phyloP scores from a whole-genome alignment of 140 eudicot genomes.

The Oenanthe javanica region DNA sequence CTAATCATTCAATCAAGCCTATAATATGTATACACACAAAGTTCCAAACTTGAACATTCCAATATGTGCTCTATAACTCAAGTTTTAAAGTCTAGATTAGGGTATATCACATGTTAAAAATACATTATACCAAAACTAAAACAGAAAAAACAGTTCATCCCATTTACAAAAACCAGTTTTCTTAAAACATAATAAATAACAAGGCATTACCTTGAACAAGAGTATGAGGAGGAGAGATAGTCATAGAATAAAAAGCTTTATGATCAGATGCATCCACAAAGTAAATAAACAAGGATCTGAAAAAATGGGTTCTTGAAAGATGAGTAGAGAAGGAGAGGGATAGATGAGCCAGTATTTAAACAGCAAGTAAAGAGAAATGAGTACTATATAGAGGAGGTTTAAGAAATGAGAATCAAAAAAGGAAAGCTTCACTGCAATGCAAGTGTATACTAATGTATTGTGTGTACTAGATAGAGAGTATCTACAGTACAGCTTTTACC shows the following conservation, averaged over 20 bases:
- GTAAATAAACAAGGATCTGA: not conserved
- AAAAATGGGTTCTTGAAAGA: not conserved
- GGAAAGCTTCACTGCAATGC: conserved; percentile 5
- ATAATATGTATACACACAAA: not conserved
- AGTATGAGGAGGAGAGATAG: not conserved
- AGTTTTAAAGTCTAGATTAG: not conserved
- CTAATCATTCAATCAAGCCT: too few relatives aligned
- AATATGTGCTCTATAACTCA: not conserved
- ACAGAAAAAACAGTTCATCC: not conserved
- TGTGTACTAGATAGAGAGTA: not conserved
- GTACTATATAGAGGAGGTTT: not conserved
- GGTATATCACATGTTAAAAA: not conserved
- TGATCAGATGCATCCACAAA: not conserved
- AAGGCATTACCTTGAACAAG: not conserved
- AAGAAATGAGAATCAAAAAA: not conserved
- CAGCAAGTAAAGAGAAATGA: not conserved
- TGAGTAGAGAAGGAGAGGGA: not conserved
- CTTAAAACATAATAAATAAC: not conserved
- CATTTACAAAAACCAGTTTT: not conserved
- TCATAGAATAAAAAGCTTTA: not conserved
- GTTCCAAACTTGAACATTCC: not conserved
- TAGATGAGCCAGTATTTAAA: not conserved
- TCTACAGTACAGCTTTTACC: not conserved
- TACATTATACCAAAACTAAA: not conserved
- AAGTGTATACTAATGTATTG: conserved; percentile 1